Conservation (phyloP, 805 yeast species). For the Nakazawaea pomicola region DNA sequence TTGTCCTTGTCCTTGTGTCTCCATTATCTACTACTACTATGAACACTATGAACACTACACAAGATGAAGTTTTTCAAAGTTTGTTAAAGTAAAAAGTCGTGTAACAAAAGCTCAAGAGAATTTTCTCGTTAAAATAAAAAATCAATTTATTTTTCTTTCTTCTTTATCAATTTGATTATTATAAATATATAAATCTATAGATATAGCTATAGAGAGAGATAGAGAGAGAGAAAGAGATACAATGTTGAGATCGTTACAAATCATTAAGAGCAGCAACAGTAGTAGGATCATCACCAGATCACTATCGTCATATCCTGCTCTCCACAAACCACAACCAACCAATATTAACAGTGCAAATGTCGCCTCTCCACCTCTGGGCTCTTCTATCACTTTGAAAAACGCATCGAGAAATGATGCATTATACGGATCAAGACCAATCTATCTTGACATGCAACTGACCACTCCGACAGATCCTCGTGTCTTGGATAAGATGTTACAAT, state of each 20-base stretch:
- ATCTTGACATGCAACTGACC: slow-evolving; percentile 96
- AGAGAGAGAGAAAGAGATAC: background rate
- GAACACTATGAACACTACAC: background rate
- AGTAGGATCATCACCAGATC: background rate
- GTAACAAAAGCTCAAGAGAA: too few relatives aligned
- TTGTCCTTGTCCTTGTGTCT: background rate
- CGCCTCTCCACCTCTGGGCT: slow-evolving; percentile 40
- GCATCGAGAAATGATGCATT: slow-evolving; percentile 39
- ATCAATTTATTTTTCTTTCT: too few relatives aligned
- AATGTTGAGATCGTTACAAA: slow-evolving; percentile 9
- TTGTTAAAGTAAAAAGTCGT: too few relatives aligned
- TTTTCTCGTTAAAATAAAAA: too few relatives aligned
- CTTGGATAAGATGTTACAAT: slow-evolving; percentile 78
- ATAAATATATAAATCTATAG: background rate
- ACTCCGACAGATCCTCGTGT: slow-evolving; percentile 98
- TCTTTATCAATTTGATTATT: background rate
- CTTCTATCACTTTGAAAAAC: slow-evolving; percentile 36
- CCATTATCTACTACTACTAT: background rate
- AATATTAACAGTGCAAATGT: slow-evolving; percentile 18
- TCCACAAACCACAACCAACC: slow-evolving; percentile 12
- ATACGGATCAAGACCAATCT: slow-evolving; percentile 81
- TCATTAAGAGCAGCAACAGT: background rate
- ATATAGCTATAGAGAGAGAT: too few relatives aligned
- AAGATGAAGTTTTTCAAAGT: too few relatives aligned
- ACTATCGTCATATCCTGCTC: too few relatives aligned